Base-by-base conservation (phyloP, 768 basidiomycete genomes). In the Rhodotorula toruloides region DNA sequence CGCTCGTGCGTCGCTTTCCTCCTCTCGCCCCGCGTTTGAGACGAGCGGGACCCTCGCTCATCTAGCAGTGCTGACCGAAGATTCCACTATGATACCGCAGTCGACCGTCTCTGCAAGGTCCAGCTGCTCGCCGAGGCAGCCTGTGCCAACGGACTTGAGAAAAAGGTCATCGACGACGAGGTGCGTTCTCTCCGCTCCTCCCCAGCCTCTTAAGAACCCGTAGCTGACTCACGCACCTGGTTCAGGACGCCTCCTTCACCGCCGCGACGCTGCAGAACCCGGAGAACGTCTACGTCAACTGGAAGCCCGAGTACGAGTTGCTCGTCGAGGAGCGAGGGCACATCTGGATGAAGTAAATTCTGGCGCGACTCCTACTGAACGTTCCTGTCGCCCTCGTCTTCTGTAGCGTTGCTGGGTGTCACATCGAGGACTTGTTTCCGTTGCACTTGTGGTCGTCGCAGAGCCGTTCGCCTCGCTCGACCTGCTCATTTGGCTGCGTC, bases 121-220 rank as follows among this genome's bases (percentile, higher is more conserved):
- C 71, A 74, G 49, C 65, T 74, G 3, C 3, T 43, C 4, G 65
- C 68, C 43, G 71, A 72, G 55, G 73, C 73, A 42, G 73, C 73
- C 0, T 21, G 42, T 0, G 73, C 61, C 1, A 61, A 47, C 54
- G 67, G 54, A 3, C 11, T 64, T 31, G 22, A 54, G 49, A 66
- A 67, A 53, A 32, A 9, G 13, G 25, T 72, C 54, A 68, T 67
- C 13, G 62, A 65, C 53, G 67, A 67, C 4, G 70, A 64, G 47
- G 65, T 59, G 22, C 16, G 64, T 22, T 19, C 37, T 22, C 17
- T 40, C 29, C 21, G 7, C 34, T 34, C 21, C 14, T 34, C 50
- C 32, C n/a, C 5, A 22, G 4, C 31, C 37, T 17, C n/a, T 34
- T 14, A 8, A 22, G 48, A 0, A 8, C 37, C 36, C 14, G 4